Conservation (phyloP, 371 early-diverging fungal genomes). For the Basidiobolus meristosporus region DNA sequence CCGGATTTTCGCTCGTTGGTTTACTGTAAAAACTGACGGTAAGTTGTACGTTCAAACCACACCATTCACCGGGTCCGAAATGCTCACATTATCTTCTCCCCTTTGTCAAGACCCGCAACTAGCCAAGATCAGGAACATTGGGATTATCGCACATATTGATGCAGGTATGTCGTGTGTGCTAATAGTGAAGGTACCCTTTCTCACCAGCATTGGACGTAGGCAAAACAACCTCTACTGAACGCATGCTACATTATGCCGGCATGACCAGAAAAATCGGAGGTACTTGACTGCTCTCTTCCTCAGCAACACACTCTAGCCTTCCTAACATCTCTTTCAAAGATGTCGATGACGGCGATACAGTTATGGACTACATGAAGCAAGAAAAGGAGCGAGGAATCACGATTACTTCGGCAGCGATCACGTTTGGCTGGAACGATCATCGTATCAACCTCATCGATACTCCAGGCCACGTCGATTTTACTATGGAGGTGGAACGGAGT, state of each 20-base stretch:
- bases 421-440: slow-evolving; percentile 73
- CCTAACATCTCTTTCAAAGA: slow-evolving; percentile 12
- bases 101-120: slow-evolving; percentile 29
- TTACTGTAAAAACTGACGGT: too few species aligned
- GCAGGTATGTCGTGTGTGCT: slow-evolving; percentile 29
- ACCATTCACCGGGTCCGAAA: too few species aligned
- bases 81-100: too few species aligned
- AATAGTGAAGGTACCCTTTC: background rate
- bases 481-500: slow-evolving; percentile 85
- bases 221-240: slow-evolving; percentile 92
- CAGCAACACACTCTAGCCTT: background rate
- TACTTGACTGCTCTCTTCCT: slow-evolving; percentile 6
- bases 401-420: slow-evolving; percentile 86
- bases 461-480: slow-evolving; percentile 94
- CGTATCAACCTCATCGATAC: slow-evolving; percentile 88
- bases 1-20: too few species aligned
- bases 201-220: slow-evolving; percentile 11
- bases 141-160: slow-evolving; percentile 95
- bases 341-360: slow-evolving; percentile 84
- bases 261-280: slow-evolving; percentile 71
- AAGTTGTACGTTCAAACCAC: too few species aligned
- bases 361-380: slow-evolving; percentile 79
- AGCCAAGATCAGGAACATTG: slow-evolving; percentile 71
- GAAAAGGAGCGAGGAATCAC: slow-evolving; percentile 92
- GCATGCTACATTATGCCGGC: slow-evolving; percentile 91